Conservation (phyloP, 805 yeast species). For the Lachancea mirantina region DNA sequence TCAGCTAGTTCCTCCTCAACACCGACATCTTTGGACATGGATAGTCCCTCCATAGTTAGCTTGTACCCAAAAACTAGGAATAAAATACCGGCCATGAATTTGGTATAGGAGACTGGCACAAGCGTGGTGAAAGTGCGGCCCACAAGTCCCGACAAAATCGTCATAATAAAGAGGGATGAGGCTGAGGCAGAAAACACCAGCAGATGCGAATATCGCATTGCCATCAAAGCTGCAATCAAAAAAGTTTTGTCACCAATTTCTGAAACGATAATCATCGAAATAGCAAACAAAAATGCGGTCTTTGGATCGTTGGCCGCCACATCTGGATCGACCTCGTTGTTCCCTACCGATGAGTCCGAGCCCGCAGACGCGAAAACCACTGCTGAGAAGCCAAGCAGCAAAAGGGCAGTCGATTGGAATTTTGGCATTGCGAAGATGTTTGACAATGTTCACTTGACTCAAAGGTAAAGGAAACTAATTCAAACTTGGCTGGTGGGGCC, state of each 20-base stretch:
- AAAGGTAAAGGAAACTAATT: too few species aligned
- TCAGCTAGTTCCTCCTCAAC: conserved; percentile 95
- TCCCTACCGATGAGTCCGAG: too few species aligned
- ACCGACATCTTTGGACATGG: conserved; percentile 74
- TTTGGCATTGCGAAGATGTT: too few species aligned
- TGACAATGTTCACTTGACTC: too few species aligned
- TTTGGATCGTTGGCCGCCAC: conserved; percentile 13
- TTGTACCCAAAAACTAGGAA: conserved; percentile 79
- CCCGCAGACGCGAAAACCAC: conserved; percentile 1
- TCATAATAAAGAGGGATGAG: conserved; percentile 80
- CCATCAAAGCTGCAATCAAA: conserved; percentile 94
- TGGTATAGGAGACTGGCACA: conserved; percentile 72
- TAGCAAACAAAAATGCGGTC: conserved; percentile 64
- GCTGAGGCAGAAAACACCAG: conserved; percentile 88
- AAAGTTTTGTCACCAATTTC: conserved; percentile 98
- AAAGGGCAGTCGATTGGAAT: too few species aligned
- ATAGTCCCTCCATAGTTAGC: conserved; percentile 71
- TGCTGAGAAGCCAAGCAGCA: conserved; percentile 1
- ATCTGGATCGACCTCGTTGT: conserved; percentile 5
- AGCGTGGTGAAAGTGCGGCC: conserved; percentile 88
- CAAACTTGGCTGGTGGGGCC: too few species aligned
- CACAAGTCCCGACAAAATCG: conserved; percentile 79
- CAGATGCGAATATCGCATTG: conserved; percentile 82
- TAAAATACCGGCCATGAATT: conserved; percentile 70
- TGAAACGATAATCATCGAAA: conserved; percentile 87